phyloP scores from a whole-genome alignment of 371 early-diverging fungal species.

The Batkoa obscura region DNA sequence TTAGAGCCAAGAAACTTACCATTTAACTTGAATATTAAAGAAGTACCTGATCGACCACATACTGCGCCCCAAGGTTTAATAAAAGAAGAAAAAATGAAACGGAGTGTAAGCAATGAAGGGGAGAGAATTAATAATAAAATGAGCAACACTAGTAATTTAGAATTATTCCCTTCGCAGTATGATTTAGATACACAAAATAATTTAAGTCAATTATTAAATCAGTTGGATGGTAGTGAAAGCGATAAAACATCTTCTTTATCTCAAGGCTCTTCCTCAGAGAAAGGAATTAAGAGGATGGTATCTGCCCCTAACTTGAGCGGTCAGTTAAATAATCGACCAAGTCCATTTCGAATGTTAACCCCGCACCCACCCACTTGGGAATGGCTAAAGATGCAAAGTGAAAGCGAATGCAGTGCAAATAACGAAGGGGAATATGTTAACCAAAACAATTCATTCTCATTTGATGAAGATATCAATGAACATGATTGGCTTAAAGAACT shows the following conservation, averaged over 20 bases:
- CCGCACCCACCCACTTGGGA: constrained; percentile 3
- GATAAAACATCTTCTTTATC: neutral
- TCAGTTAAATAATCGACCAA: too few species aligned
- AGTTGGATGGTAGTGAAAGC: neutral
- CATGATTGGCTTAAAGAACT: too few species aligned
- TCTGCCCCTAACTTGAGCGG: neutral
- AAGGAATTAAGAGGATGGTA: neutral
- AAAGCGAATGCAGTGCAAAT: too few species aligned
- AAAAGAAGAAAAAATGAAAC: neutral
- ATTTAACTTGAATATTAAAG: neutral
- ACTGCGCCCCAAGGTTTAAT: neutral
- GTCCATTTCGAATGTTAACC: neutral
- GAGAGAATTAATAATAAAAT: neutral
- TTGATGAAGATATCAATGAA: too few species aligned
- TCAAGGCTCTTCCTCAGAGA: neutral
- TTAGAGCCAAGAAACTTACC: too few species aligned
- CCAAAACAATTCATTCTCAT: neutral
- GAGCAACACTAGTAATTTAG: neutral
- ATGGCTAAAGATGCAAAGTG: neutral
- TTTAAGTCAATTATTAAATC: neutral
- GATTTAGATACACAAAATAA: neutral
- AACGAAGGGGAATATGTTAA: neutral
- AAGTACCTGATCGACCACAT: neutral
- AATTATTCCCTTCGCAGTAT: neutral
- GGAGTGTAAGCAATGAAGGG: neutral